Evolutionary conservation across 768 basidiomycete species (phyloP), one percentile per base, ranked within the genome.

Genomic region (Amanita pseudoporphyria): DNA sequence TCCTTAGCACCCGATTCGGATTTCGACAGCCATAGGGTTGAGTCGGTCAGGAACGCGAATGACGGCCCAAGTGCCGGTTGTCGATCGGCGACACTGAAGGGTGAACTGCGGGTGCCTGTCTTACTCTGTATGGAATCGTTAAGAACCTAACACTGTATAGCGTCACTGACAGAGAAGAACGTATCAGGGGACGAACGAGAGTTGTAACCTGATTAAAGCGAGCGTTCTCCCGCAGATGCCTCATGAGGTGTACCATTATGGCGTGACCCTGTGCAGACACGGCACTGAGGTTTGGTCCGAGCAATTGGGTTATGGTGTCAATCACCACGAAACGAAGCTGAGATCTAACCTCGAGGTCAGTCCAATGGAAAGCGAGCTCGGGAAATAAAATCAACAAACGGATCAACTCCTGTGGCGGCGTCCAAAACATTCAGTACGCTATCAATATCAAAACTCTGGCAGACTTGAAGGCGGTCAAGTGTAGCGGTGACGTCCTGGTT

Each of bases 41-140:
- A 78, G 57, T 89, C 87, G 1, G 79, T 76, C 61, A 87, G 64
- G 61, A 77, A 84, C 6, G 81, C 69, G 53, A 89, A 90, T 1
- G 85, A 82, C 1, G 86, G 80, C 0, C 87, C 87, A 12, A 90
- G 68, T 1, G 84, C 83, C 4, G 86, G 85, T 57, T 84, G 87
- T 50, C 37, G 38, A 48, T 77, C 69, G 6, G 61, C 65, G 21
- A 54, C 44, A 5, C 47, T 52, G 18, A 31, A 16, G 35, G 2
- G 54, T 44, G 47, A 42, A 53, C 26, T 35, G 35, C 44, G 54
- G 51, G 54, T 54, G 50, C 41, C 52, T 21, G 54, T 47, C 24
- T 52, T 43, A 28, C 52, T 59, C 40, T 56, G 57, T 6, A 77
- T 71, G 0, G 80, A 72, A 51, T 72, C 71, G 53, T 89, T 87